These are phyloP conservation scores for Meredithiella fracta DNA, from an alignment of 2,329 filamentous ascomycete species.

Conservation along the genomic window DNA sequence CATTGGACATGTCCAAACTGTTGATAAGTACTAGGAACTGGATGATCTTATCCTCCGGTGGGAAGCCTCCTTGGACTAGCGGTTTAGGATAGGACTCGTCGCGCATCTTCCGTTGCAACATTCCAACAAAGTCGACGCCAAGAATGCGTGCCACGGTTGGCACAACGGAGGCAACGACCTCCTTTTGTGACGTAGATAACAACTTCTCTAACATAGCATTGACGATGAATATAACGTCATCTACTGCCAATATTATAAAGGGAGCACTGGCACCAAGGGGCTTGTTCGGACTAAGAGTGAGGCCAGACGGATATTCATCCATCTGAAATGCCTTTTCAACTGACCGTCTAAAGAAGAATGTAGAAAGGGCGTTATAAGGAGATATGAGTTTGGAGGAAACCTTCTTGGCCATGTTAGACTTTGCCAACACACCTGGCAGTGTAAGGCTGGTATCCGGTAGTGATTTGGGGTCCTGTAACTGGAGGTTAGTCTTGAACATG, in stretches of 20 bases:
- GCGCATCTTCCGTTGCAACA: constrained; percentile 95
- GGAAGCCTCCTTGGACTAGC: constrained; percentile 59
- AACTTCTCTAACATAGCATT: constrained; percentile 80
- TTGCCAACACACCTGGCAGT: constrained; percentile 57
- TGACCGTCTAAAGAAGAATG: constrained; percentile 89
- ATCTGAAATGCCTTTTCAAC: constrained; percentile 97
- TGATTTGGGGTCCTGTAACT: constrained; percentile 30
- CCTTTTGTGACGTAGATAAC: constrained; percentile 67
- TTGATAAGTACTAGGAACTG: constrained; percentile 88
- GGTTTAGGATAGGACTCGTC: constrained; percentile 85
- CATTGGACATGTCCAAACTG: constrained; percentile 80
- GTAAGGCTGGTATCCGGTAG: constrained; percentile 40
- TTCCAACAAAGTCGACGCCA: constrained; percentile 79
- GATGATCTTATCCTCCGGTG: constrained; percentile 76
- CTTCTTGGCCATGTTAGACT: constrained; percentile 69
- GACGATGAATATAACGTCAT: constrained; percentile 99
- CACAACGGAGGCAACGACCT: constrained; percentile 61
- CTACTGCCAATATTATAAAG: constrained; percentile 86
- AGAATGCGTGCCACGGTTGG: constrained; percentile 67
- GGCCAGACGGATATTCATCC: constrained; percentile 67
- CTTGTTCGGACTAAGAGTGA: constrained; percentile 59
- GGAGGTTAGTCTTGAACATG: constrained; percentile 14
- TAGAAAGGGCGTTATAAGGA: constrained; percentile 84
- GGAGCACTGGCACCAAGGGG: constrained; percentile 63
- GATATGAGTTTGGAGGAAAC: constrained; percentile 54